Evolutionary conservation across 2,329 filamentous ascomycete species (phyloP), one percentile per base, ranked within the genome.

Genomic region (Colletotrichum simmondsii): DNA sequence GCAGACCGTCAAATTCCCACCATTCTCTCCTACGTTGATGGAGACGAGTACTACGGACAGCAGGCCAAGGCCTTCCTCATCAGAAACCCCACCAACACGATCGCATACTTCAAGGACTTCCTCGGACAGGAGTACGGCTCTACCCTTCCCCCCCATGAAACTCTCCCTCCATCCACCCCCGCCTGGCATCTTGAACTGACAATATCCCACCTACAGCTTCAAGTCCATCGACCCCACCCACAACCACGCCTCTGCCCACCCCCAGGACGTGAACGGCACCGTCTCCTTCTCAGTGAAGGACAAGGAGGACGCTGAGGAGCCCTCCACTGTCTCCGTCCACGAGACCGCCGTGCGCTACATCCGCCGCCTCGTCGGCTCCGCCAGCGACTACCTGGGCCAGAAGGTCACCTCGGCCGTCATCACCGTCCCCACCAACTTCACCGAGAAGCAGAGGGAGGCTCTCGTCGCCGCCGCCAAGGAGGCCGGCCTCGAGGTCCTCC

Each of bases 171-270:
- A 11, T 35, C 32, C 10, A 11, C 32, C 11, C 32, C 72, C 73
- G 59, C 53, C n/a, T 68, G n/a, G 37, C 67, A 42, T 60, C 22
- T 42, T 16, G 22, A 49, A 65, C 77, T 80, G 68, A 80, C 71
- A 35, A 10, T n/a, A n/a, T n/a, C 42, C 19, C 65, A 60, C 60
- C 28, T 56, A 49, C 77, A 92, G 90, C 42, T 98, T 97, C 90
- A 95, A 97, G 87, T 93, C 94, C 76, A 97, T 99, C 88, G 97
- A 99, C 84, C 95, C 96, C 75, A 97, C 95, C 65, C 94, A 97
- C 83, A 95, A 93, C 89, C 96, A 98, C 83, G 93, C 95, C 78
- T 97, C 95, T 69, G 94, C 96, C 70, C 97, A 98, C 85, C 95
- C 97, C 75, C 85, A 94, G 82, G 93, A 97, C 76, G 85, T 89